These are phyloP conservation scores for Exophiala phaeomuriformis DNA, from an alignment of 2,329 filamentous ascomycete species.

Conservation along the genomic window DNA sequence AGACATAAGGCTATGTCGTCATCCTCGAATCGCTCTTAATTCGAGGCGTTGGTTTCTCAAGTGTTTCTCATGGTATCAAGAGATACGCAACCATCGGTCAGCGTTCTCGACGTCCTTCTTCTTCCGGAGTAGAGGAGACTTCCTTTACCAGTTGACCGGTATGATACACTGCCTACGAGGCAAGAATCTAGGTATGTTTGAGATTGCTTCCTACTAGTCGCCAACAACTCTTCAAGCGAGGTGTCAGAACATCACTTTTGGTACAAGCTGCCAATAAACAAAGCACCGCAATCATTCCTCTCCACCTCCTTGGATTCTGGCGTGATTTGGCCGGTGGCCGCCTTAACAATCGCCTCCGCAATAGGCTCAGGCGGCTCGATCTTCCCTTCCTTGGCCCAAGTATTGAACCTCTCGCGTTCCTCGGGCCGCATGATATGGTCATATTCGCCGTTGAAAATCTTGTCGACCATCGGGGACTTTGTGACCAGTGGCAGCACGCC, in stretches of 20 bases:
- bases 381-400: constrained; percentile 3
- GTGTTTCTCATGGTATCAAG: too few species aligned
- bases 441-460: constrained; percentile 6
- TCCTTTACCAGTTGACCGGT: too few species aligned
- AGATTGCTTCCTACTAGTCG: background rate
- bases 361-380: constrained; percentile 3
- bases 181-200: too few species aligned
- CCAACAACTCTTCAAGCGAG: too few species aligned
- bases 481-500: constrained; percentile 5
- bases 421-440: constrained; percentile 3
- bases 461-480: constrained; percentile 5
- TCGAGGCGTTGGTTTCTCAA: too few species aligned
- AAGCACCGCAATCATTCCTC: constrained; percentile 5
- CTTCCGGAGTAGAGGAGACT: too few species aligned
- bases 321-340: background rate
- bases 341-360: constrained; percentile 2
- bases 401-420: constrained; percentile 3
- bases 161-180: too few species aligned
- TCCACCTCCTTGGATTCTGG: constrained; percentile 4
- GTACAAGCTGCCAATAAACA: constrained; percentile 6
- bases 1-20: too few species aligned
- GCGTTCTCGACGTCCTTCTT: too few species aligned
- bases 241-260: constrained; percentile 1
- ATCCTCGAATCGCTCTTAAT: too few species aligned
- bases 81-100: too few species aligned